Evolutionary conservation across 2,329 filamentous ascomycete species (phyloP).

Genomic region (Apiospora pterosperma): DNA sequence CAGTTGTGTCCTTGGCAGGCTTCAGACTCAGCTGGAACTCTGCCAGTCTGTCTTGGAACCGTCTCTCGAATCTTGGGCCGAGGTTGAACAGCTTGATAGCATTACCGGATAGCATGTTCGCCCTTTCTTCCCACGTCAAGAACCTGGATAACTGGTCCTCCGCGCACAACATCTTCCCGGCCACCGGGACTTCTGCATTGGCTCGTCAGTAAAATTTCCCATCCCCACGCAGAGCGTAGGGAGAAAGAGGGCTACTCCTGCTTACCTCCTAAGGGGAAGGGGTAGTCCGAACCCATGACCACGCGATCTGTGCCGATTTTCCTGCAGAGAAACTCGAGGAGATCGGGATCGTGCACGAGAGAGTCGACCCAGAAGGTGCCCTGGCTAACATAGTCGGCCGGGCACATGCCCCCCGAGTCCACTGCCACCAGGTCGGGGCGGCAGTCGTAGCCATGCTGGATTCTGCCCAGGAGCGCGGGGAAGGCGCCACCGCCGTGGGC

Average conservation of each 20-base stretch:
- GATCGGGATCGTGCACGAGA: conserved; percentile 30
- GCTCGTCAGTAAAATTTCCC: neutral
- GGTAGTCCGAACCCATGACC: conserved; percentile 32
- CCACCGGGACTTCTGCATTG: conserved; percentile 25
- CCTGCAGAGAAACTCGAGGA: conserved; percentile 28
- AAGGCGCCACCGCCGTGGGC: conserved; percentile 33
- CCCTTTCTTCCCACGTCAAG: conserved; percentile 28
- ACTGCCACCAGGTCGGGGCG: conserved; percentile 30
- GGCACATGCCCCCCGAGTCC: conserved; percentile 24
- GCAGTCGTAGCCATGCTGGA: conserved; percentile 32
- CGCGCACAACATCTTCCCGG: conserved; percentile 28
- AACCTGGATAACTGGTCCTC: conserved; percentile 23
- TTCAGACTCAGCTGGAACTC: conserved; percentile 12
- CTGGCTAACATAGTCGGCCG: conserved; percentile 23
- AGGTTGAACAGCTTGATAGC: conserved; percentile 29
- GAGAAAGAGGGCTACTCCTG: neutral
- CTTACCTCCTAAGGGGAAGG: conserved; percentile 29
- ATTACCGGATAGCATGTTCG: conserved; percentile 27
- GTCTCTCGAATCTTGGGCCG: conserved; percentile 19
- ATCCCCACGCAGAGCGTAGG: neutral
- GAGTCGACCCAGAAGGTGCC: conserved; percentile 31
- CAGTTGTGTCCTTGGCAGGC: neutral
- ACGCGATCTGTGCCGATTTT: conserved; percentile 29
- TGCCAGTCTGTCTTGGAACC: conserved; percentile 18
- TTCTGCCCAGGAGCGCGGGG: conserved; percentile 29